Percentiles rank a stretch among this genome's conserved stretches.
phyloP scores from a whole-genome alignment of 2,329 filamentous ascomycete genomes.

The Ceratocystiopsis minuta region DNA sequence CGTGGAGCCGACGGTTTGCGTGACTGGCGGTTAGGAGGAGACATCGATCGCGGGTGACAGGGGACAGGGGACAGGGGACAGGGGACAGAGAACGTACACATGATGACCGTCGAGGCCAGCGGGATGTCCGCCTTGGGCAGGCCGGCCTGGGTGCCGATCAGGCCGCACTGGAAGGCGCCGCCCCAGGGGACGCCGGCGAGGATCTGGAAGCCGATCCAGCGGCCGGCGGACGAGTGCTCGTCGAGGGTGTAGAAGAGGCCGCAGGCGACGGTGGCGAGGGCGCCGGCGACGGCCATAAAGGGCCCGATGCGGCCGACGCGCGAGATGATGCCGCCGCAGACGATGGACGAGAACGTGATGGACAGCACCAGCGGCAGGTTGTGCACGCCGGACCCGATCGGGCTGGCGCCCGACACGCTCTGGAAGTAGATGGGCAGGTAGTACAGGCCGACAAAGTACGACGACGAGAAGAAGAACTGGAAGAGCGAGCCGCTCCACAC shows the following conservation, averaged over 20 bases:
- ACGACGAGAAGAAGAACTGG: conserved; percentile 23
- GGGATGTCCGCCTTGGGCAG: conserved; percentile 18
- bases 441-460: conserved; percentile 24
- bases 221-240: conserved; percentile 12
- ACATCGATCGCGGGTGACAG: too few relatives aligned
- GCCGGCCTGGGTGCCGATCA: conserved; percentile 19
- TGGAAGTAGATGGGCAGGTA: conserved; percentile 34
- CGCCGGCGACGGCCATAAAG: conserved; percentile 14
- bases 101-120: conserved; percentile 20
- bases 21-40: neutral
- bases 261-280: conserved; percentile 17
- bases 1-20: conserved; percentile 27
- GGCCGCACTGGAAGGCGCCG: conserved; percentile 24
- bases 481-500: conserved; percentile 25
- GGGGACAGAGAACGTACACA: conserved; percentile 3
- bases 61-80: too few relatives aligned
- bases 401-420: conserved; percentile 21
- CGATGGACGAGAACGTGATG: conserved; percentile 15
- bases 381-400: conserved; percentile 18
- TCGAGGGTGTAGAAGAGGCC: conserved; percentile 21
- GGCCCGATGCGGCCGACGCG: conserved; percentile 9
- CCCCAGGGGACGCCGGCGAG: conserved; percentile 28
- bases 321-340: neutral
- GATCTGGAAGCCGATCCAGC: conserved; percentile 30
- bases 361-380: conserved; percentile 21